phyloP scores from a whole-genome alignment of 257 asterid species.

The Penstemon davidsonii region DNA sequence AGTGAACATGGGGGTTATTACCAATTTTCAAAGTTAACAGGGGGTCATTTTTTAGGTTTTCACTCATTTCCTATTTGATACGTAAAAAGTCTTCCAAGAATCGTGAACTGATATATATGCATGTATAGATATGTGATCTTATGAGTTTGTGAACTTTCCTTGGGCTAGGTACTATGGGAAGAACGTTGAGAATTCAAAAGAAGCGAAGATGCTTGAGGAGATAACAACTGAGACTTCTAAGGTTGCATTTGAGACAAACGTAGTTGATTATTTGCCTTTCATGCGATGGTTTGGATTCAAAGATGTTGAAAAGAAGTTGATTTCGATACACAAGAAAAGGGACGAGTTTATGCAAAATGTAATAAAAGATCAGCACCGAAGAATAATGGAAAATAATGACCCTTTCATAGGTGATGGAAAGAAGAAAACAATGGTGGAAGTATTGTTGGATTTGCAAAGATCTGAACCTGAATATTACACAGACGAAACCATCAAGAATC shows the following conservation, averaged over 20 bases:
- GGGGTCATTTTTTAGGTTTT: no score
- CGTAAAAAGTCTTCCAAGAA: no score
- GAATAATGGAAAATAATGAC: neutral
- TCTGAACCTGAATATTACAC: constrained; percentile 51
- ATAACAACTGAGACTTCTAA: constrained; percentile 40
- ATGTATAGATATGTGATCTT: no score
- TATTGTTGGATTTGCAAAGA: constrained; percentile 47
- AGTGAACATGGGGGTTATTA: no score
- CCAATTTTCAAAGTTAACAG: no score
- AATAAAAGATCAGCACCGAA: constrained; percentile 40
- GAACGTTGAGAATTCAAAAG: constrained; percentile 36
- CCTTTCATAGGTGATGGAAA: neutral
- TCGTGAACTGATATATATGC: no score
- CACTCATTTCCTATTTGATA: no score
- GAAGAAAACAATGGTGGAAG: constrained; percentile 47
- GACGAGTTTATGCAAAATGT: constrained; percentile 55
- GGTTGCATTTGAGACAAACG: constrained; percentile 52
- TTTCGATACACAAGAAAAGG: constrained; percentile 39
- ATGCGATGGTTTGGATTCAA: constrained; percentile 59
- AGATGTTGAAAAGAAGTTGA: constrained; percentile 42
- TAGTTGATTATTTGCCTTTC: constrained; percentile 54
- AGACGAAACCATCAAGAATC: constrained; percentile 51
- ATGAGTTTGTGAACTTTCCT: neutral
- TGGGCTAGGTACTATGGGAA: constrained; percentile 46
- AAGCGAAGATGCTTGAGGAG: constrained; percentile 45